A percentile compares a stretch with the other conserved stretches of the same genome.
These are phyloP conservation scores for Dicorynia guianensis DNA, from an alignment of 306 rosid genomes.

Conservation along the genomic window DNA sequence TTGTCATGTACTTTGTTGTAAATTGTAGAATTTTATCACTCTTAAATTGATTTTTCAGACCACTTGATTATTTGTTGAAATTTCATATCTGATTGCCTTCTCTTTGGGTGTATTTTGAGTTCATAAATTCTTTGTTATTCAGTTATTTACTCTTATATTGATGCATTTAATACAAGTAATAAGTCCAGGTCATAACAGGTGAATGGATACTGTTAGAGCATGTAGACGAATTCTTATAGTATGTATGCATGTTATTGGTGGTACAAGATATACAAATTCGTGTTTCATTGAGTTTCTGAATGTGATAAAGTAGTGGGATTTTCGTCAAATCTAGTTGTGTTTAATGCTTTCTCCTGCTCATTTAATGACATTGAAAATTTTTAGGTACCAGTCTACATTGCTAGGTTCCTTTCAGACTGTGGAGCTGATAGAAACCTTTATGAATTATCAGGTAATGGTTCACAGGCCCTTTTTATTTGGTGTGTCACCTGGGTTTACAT, in stretches of 20 bases:
- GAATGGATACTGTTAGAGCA: background rate
- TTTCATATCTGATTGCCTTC: too few species aligned
- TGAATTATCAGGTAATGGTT: slow-evolving; percentile 89
- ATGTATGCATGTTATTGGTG: background rate
- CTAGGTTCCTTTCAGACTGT: slow-evolving; percentile 92
- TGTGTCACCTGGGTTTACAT: background rate
- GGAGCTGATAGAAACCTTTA: slow-evolving; percentile 92
- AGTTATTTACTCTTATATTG: too few species aligned
- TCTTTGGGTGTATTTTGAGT: too few species aligned
- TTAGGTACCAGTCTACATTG: slow-evolving; percentile 95
- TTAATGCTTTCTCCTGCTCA: slow-evolving; percentile 2
- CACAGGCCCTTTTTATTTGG: background rate
- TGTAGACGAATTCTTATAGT: background rate
- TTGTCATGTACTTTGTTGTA: background rate
- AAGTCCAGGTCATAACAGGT: background rate
- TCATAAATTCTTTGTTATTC: too few species aligned
- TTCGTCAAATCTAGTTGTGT: slow-evolving; percentile 4
- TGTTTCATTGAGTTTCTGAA: slow-evolving; percentile 5
- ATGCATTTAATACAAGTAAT: too few species aligned
- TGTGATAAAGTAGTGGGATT: background rate
- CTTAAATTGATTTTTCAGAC: too few species aligned
- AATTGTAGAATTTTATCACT: background rate
- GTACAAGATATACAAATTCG: background rate
- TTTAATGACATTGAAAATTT: slow-evolving; percentile 34
- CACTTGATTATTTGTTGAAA: too few species aligned